Evolutionary conservation across 225 moss, liverwort and hornwort genomes (phyloP).

Genomic region (Bryoerythrophyllum caledonicum): DNA sequence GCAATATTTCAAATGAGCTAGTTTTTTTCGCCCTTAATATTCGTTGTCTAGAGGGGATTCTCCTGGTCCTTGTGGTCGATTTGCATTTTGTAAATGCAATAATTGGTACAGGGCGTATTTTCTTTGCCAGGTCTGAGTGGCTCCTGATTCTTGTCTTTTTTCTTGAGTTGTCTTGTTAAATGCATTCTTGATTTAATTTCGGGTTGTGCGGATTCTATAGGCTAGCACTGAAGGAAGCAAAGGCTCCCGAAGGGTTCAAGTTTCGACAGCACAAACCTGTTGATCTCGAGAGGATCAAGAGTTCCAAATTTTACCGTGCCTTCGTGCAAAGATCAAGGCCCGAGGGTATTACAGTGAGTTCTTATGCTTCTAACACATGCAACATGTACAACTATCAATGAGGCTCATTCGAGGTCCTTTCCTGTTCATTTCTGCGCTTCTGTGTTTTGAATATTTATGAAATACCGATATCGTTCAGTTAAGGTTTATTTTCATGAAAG

Average conservation of each 20-base stretch:
- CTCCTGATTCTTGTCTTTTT: conserved; percentile 3
- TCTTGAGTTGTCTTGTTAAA: conserved; percentile 10
- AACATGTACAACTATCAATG: conserved; percentile 13
- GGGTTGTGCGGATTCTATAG: conserved; percentile 40
- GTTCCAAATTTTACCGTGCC: conserved; percentile 54
- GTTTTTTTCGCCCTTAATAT: neutral
- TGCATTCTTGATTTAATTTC: conserved; percentile 21
- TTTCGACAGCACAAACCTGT: conserved; percentile 50
- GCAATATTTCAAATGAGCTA: neutral
- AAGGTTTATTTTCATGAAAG: conserved; percentile 13
- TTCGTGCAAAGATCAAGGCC: conserved; percentile 48
- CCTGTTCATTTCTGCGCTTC: neutral
- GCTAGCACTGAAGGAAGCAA: conserved; percentile 57
- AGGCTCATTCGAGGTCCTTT: conserved; percentile 6
- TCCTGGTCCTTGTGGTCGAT: conserved; percentile 10
- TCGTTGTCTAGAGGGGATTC: conserved; percentile 10
- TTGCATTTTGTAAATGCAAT: conserved; percentile 15
- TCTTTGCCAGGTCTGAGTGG: neutral
- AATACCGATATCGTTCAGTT: neutral
- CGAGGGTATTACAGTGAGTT: conserved; percentile 49
- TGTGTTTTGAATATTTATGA: neutral
- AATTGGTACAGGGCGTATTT: conserved; percentile 2
- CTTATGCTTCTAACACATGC: neutral
- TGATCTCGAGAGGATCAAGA: conserved; percentile 69
- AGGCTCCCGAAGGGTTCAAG: conserved; percentile 46